Conservation (phyloP, 2,329 filamentous ascomycete genomes). For the Epichloe amarillans region DNA sequence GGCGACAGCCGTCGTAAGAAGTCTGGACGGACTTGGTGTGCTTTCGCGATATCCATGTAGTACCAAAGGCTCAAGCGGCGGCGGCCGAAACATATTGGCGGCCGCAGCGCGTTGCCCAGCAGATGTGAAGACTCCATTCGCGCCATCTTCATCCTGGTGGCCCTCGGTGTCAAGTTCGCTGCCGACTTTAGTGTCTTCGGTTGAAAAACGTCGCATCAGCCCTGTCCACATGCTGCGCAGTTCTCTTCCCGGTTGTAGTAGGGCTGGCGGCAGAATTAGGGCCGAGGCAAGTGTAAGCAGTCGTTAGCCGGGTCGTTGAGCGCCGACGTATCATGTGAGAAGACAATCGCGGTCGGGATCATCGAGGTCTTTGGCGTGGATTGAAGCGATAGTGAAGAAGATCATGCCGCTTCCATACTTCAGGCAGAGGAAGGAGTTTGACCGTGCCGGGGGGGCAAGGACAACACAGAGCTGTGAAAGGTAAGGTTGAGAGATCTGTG, state of each 20-base stretch:
- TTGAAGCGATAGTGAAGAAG: conserved; percentile 1
- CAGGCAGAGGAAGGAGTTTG: neutral
- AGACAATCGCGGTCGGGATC: neutral
- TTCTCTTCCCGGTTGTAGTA: conserved; percentile 8
- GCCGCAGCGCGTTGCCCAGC: conserved; percentile 32
- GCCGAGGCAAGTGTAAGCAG: neutral
- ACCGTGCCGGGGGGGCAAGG: neutral
- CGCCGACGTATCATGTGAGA: neutral
- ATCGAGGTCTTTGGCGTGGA: neutral
- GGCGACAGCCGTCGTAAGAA: conserved; percentile 62
- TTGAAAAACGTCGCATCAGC: conserved; percentile 53
- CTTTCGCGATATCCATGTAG: conserved; percentile 52
- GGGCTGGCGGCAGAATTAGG: neutral
- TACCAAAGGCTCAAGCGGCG: conserved; percentile 69
- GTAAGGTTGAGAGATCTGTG: too few relatives aligned
- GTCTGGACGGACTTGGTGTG: conserved; percentile 45
- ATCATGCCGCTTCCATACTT: neutral
- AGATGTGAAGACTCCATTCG: conserved; percentile 44
- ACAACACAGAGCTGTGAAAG: neutral
- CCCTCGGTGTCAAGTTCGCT: conserved; percentile 14
- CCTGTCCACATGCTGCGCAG: conserved; percentile 39
- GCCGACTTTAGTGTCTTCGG: conserved; percentile 25
- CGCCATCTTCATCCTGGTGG: conserved; percentile 26
- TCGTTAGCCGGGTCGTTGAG: neutral
- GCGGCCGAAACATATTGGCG: conserved; percentile 69